Conservation (phyloP, 2,329 filamentous ascomycete species). For the Colletotrichum sp. region DNA sequence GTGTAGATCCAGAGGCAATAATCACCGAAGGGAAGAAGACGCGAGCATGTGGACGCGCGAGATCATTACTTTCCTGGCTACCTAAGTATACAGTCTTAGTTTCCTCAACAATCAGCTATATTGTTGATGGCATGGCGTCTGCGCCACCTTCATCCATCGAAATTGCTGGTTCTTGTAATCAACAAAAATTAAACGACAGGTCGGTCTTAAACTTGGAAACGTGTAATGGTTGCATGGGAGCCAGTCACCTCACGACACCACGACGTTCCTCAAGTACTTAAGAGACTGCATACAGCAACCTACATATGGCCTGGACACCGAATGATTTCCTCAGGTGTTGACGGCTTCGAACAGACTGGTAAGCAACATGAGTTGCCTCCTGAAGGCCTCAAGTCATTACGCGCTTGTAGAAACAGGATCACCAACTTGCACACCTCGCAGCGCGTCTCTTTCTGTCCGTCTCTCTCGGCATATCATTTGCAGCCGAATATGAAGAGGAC, state of each 20-base stretch:
- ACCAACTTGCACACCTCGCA: too few species aligned
- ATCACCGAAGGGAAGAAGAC: neutral
- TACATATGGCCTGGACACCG: accelerated
- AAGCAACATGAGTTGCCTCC: accelerated
- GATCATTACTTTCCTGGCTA: neutral
- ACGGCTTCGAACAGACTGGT: too few species aligned
- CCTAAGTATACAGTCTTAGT: accelerated
- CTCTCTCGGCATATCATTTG: accelerated
- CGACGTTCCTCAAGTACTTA: accelerated
- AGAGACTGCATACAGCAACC: accelerated
- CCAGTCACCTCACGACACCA: neutral
- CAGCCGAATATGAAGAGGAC: neutral
- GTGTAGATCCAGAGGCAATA: neutral
- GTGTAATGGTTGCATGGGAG: neutral
- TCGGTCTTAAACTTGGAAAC: too few species aligned
- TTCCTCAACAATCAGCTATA: neutral
- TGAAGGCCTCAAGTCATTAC: accelerated
- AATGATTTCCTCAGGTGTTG: too few species aligned
- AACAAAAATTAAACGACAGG: accelerated
- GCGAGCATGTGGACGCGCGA: too few species aligned
- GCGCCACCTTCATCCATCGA: accelerated
- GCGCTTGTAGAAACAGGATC: neutral
- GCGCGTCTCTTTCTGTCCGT: neutral
- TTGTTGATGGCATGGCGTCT: too few species aligned
- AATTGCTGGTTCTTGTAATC: neutral